phyloP scores from a whole-genome alignment of 768 basidiomycete species.

The Phanerochaete sordida region DNA sequence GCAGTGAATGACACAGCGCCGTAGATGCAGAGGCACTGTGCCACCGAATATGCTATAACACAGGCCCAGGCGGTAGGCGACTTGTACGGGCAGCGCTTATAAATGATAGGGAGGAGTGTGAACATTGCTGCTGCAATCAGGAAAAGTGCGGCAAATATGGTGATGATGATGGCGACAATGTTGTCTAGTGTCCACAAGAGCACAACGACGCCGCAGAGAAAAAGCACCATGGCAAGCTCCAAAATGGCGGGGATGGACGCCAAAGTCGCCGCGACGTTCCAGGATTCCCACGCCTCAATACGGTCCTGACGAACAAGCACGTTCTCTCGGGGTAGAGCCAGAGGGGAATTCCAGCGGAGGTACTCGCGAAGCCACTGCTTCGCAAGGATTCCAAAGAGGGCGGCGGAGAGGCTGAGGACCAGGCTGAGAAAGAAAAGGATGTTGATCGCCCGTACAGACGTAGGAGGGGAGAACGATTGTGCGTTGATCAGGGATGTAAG shows the following conservation, averaged over 20 bases:
- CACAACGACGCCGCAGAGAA: not conserved
- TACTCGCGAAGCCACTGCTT: constrained; percentile 10
- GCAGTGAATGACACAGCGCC: too few relatives aligned
- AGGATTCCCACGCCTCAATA: not conserved
- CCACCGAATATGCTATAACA: not conserved
- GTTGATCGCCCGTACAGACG: not conserved
- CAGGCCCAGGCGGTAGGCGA: constrained; percentile 2
- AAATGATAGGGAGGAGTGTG: constrained; percentile 3
- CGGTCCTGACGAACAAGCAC: constrained; percentile 2
- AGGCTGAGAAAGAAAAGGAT: constrained; percentile 2
- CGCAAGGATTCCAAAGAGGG: constrained; percentile 4
- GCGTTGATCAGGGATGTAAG: not conserved
- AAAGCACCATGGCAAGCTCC: constrained; percentile 4
- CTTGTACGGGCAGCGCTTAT: constrained; percentile 6
- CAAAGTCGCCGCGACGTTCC: not conserved
- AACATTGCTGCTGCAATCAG: not conserved
- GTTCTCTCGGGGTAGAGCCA: not conserved
- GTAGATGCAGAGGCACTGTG: not conserved
- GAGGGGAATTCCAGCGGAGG: not conserved
- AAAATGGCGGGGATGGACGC: not conserved
- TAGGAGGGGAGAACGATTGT: not conserved
- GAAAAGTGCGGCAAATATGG: not conserved
- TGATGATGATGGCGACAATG: not conserved
- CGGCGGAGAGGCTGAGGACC: not conserved
- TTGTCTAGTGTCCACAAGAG: constrained; percentile 6